These are phyloP conservation scores for Emericellopsis terricola DNA, from an alignment of 495 filamentous ascomycete genomes.

Conservation along the genomic window DNA sequence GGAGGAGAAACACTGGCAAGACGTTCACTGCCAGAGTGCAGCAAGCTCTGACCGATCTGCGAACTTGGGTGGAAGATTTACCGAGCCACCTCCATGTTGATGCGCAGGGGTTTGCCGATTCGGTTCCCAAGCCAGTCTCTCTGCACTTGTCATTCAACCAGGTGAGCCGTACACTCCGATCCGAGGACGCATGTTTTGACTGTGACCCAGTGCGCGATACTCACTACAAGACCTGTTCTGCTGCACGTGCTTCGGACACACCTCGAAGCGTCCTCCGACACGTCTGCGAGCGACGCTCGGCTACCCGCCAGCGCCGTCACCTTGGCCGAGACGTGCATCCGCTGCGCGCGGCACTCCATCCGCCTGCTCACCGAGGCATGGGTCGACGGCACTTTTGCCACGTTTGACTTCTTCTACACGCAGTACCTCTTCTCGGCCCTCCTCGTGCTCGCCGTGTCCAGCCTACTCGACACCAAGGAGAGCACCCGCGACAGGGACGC, in stretches of 20 bases:
- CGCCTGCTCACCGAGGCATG: constrained; percentile 24
- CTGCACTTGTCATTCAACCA: not conserved
- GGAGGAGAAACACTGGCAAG: too few relatives aligned
- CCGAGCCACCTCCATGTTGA: constrained; percentile 22
- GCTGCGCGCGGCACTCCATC: constrained; percentile 24
- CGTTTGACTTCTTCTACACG: constrained; percentile 27
- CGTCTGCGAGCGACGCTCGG: not conserved
- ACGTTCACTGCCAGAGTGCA: too few relatives aligned
- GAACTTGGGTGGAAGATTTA: constrained; percentile 26
- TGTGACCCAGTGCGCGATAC: not conserved
- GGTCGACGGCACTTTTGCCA: constrained; percentile 25
- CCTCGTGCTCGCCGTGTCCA: constrained; percentile 24
- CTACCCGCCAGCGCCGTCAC: constrained; percentile 16
- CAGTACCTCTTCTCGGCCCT: constrained; percentile 28
- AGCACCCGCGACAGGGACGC: too few relatives aligned
- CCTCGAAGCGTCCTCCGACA: not conserved
- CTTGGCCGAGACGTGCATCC: constrained; percentile 26
- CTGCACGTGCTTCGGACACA: not conserved
- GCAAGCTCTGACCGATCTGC: constrained; percentile 25
- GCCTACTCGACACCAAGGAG: constrained; percentile 6
- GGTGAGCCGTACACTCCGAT: not conserved
- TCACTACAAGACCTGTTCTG: not conserved
- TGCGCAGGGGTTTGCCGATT: constrained; percentile 8
- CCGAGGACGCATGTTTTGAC: too few relatives aligned
- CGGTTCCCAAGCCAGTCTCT: not conserved